These are phyloP conservation scores for Smithsoniella earleae DNA, from an alignment of 163 green algal genomes.

Conservation along the genomic window DNA sequence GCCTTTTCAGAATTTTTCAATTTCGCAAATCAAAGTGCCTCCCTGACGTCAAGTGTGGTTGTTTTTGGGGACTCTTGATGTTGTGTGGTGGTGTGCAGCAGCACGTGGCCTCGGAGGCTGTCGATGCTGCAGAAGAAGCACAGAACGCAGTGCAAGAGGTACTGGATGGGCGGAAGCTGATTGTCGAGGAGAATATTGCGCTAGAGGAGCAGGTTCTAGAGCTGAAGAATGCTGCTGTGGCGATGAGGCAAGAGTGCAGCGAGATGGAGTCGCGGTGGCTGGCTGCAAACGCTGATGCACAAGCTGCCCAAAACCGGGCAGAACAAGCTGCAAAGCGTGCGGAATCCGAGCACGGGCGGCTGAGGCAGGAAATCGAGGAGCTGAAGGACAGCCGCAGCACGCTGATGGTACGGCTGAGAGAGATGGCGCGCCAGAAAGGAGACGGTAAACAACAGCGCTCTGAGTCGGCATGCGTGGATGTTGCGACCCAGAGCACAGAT, in stretches of 20 bases:
- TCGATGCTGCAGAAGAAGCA: not conserved
- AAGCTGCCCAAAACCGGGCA: not conserved
- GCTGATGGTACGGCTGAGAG: slow-evolving; percentile 11
- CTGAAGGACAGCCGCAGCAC: slow-evolving; percentile 6
- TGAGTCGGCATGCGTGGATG: not conserved
- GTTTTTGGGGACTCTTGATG: not conserved
- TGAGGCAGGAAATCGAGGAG: slow-evolving; percentile 4
- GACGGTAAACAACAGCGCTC: not conserved
- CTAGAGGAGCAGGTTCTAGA: slow-evolving; percentile 24
- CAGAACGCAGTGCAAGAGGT: slow-evolving; percentile 4
- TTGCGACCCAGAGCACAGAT: not conserved
- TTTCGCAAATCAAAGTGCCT: too few species aligned
- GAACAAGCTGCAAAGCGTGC: not conserved
- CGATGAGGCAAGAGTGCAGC: not conserved
- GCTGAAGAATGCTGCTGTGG: not conserved
- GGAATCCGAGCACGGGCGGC: not conserved
- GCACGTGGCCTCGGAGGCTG: not conserved
- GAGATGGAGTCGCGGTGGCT: slow-evolving; percentile 6
- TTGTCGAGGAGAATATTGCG: slow-evolving; percentile 24
- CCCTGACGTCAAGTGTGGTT: too few species aligned
- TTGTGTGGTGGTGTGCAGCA: not conserved
- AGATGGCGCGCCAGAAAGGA: slow-evolving; percentile 20
- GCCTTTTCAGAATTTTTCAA: too few species aligned
- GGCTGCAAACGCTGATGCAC: not conserved
- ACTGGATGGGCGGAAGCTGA: slow-evolving; percentile 1